Conservation (phyloP, 2,329 filamentous ascomycete genomes). For the Colletotrichum sp. region DNA sequence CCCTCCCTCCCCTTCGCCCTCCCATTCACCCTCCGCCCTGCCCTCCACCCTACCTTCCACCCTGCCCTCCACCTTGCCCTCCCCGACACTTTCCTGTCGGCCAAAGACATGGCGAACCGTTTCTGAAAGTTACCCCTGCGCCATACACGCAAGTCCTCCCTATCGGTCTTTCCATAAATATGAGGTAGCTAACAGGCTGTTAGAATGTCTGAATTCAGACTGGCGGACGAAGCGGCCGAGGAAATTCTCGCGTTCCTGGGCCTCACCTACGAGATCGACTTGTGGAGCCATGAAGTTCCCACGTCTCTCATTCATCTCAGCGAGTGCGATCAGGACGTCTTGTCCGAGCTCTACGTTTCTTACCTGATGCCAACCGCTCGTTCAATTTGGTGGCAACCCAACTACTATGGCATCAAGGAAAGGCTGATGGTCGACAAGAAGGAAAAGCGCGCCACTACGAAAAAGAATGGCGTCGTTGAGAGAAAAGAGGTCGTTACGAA, state of each 20-base stretch:
- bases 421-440: not conserved
- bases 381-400: conserved; percentile 5
- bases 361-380: not conserved
- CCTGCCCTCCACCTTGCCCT: not conserved
- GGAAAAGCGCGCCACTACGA: not conserved
- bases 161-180: not conserved
- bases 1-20: not conserved
- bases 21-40: not conserved
- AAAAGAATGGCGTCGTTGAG: not conserved
- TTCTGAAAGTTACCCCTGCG: not conserved
- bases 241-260: not conserved
- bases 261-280: conserved; percentile 1
- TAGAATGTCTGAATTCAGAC: not conserved
- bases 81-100: not conserved
- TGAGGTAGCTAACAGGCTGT: not conserved
- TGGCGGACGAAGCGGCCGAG: not conserved
- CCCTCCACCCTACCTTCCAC: not conserved
- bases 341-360: not conserved
- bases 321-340: not conserved
- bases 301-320: not conserved
- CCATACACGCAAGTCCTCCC: not conserved
- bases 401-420: not conserved
- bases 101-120: not conserved
- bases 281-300: not conserved
- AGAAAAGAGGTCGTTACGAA: not conserved